A percentile compares a stretch with the other conserved stretches of the same genome.
These are phyloP conservation scores for Penicillium diatomitis DNA, from an alignment of 495 filamentous ascomycete species.

Conservation along the genomic window DNA sequence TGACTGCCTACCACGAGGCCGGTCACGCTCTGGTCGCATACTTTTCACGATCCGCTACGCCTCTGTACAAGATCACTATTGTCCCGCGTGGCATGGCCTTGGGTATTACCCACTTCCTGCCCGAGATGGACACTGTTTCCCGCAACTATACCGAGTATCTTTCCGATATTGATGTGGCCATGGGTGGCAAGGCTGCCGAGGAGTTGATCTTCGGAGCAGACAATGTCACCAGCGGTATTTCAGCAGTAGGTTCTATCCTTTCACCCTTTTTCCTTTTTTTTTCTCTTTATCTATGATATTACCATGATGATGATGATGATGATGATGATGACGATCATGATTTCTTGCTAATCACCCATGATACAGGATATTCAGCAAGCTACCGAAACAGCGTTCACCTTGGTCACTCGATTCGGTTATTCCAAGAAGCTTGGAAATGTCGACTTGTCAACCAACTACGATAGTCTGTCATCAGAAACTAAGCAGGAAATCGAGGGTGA, in stretches of 20 bases:
- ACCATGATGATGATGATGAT: no score
- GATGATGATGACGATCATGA: no score
- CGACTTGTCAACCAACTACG: conserved; percentile 69
- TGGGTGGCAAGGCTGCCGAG: conserved; percentile 93
- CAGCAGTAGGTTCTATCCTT: conserved; percentile 45
- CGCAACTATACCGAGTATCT: conserved; percentile 58
- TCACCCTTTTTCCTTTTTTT: no score
- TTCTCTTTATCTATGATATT: no score
- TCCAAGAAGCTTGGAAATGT: conserved; percentile 82
- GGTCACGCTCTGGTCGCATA: conserved; percentile 87
- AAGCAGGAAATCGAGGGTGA: conserved; percentile 77
- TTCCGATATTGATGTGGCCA: conserved; percentile 67
- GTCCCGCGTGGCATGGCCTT: conserved; percentile 80
- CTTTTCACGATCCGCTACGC: conserved; percentile 60
- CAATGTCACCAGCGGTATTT: conserved; percentile 76
- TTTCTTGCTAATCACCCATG: neutral
- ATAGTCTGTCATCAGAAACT: conserved; percentile 73
- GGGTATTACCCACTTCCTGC: conserved; percentile 75
- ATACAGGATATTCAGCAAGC: conserved; percentile 71
- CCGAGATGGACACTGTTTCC: conserved; percentile 84
- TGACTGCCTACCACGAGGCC: conserved; percentile 96
- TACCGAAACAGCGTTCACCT: conserved; percentile 67
- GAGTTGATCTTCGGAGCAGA: conserved; percentile 85
- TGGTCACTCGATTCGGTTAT: conserved; percentile 85
- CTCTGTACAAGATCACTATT: conserved; percentile 93